Evolutionary conservation across 2,329 filamentous ascomycete genomes (phyloP).

Genomic region (Aspergillus versicolor): DNA sequence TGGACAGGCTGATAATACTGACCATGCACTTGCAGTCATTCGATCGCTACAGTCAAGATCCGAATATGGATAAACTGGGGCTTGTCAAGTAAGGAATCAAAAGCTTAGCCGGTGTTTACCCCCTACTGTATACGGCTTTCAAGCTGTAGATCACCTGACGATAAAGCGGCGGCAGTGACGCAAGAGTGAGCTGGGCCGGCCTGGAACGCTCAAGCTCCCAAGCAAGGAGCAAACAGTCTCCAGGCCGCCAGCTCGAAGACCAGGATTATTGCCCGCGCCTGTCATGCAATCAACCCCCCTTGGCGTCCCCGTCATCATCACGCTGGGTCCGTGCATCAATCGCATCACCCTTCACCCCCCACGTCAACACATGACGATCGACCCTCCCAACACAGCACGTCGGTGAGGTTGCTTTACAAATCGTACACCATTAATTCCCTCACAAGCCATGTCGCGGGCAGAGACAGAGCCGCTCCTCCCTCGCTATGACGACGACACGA

Average conservation of each 20-base stretch:
- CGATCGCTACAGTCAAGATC: background rate
- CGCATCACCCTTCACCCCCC: background rate
- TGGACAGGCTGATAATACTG: background rate
- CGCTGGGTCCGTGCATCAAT: background rate
- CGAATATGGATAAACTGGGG: background rate
- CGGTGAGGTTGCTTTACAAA: conserved; percentile 1
- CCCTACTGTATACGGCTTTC: background rate
- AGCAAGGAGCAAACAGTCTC: conserved; percentile 3
- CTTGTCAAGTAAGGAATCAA: background rate
- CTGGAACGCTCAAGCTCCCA: background rate
- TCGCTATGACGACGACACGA: conserved; percentile 72
- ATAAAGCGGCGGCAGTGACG: conserved; percentile 23
- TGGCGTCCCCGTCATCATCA: background rate
- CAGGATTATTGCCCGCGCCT: background rate
- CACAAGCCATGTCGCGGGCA: conserved; percentile 42
- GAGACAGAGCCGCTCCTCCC: conserved; percentile 79
- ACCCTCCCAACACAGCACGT: conserved; percentile 3
- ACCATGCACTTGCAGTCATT: background rate
- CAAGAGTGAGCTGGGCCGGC: conserved; percentile 17
- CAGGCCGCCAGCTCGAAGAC: background rate
- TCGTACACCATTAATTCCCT: background rate
- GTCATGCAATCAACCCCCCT: conserved; percentile 9
- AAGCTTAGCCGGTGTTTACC: background rate
- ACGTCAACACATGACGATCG: background rate
- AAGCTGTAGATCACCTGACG: conserved; percentile 17